These are phyloP conservation scores for Arthrobotrys sphaeroides DNA, from an alignment of 2,329 filamentous ascomycete species.

Conservation along the genomic window DNA sequence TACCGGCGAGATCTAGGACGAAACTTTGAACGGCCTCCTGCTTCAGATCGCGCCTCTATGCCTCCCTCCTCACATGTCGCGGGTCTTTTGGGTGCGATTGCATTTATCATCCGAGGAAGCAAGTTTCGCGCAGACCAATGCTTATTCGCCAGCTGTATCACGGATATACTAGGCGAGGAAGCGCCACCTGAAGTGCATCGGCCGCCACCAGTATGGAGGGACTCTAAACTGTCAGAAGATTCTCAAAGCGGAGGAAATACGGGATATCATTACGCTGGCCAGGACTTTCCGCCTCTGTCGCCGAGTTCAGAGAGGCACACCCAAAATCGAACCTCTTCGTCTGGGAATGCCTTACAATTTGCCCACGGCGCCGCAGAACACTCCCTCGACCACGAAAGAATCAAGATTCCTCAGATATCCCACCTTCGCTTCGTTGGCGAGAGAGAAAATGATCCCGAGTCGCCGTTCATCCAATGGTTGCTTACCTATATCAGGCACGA, in stretches of 20 bases:
- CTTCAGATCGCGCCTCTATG: slow-evolving; percentile 63
- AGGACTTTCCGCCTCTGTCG: slow-evolving; percentile 48
- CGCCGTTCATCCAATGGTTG: slow-evolving; percentile 77
- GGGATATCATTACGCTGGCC: slow-evolving; percentile 38
- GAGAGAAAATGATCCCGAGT: slow-evolving; percentile 65
- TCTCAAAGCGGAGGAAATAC: slow-evolving; percentile 1
- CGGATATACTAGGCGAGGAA: slow-evolving; percentile 46
- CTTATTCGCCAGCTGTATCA: slow-evolving; percentile 66
- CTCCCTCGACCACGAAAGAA: slow-evolving; percentile 37
- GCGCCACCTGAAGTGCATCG: slow-evolving; percentile 15
- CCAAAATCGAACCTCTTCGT: slow-evolving; percentile 13
- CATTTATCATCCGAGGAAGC: slow-evolving; percentile 79
- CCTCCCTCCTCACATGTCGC: slow-evolving; percentile 70
- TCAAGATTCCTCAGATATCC: slow-evolving; percentile 37
- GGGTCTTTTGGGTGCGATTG: slow-evolving; percentile 78
- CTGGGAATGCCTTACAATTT: neutral
- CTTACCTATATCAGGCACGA: slow-evolving; percentile 70
- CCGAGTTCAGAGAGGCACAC: slow-evolving; percentile 37
- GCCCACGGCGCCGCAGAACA: slow-evolving; percentile 13
- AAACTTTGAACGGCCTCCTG: slow-evolving; percentile 4
- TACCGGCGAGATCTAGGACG: slow-evolving; percentile 66
- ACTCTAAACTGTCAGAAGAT: slow-evolving; percentile 33
- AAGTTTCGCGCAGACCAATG: slow-evolving; percentile 73
- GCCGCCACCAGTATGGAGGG: slow-evolving; percentile 29
- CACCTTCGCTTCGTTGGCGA: slow-evolving; percentile 43